These are phyloP conservation scores for Saccharomycopsis selenospora DNA, from an alignment of 805 yeast genomes.

Conservation along the genomic window DNA sequence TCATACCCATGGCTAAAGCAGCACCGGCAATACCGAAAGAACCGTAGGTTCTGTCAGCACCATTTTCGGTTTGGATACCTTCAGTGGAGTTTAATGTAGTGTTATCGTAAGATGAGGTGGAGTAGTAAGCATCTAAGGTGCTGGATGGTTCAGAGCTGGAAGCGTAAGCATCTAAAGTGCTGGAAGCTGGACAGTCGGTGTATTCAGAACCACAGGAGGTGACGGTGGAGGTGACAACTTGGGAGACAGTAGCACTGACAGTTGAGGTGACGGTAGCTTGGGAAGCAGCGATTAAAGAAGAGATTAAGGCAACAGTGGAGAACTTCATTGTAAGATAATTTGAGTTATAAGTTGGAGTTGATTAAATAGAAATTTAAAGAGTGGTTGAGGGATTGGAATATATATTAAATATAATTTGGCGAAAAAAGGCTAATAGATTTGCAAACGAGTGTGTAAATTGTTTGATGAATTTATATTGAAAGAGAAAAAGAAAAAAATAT, in stretches of 20 bases:
- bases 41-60: slow-evolving; percentile 10
- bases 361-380: slow-evolving; percentile 14
- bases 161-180: slow-evolving; percentile 4
- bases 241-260: slow-evolving; percentile 22
- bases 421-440: no score
- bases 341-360: slow-evolving; percentile 14
- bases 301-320: slow-evolving; percentile 34
- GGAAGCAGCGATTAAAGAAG: slow-evolving; percentile 21
- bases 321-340: slow-evolving; percentile 38
- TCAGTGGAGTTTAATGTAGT: slow-evolving; percentile 3
- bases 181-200: slow-evolving; percentile 22
- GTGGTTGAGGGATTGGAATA: no score
- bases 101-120: slow-evolving; percentile 10
- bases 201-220: slow-evolving; percentile 25
- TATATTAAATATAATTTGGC: no score
- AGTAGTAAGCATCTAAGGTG: slow-evolving; percentile 18
- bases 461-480: neutral
- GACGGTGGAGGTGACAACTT: slow-evolving; percentile 19
- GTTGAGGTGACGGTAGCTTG: slow-evolving; percentile 29
- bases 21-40: slow-evolving; percentile 12
- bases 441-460: slow-evolving; percentile 2
- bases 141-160: slow-evolving; percentile 6
- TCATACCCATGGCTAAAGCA: slow-evolving; percentile 18
- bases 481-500: neutral
- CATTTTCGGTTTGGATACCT: slow-evolving; percentile 9